A percentile compares a stretch with the other conserved stretches of the same genome.
Conservation (phyloP, 768 basidiomycete species). For the Termitomyces sp. region DNA sequence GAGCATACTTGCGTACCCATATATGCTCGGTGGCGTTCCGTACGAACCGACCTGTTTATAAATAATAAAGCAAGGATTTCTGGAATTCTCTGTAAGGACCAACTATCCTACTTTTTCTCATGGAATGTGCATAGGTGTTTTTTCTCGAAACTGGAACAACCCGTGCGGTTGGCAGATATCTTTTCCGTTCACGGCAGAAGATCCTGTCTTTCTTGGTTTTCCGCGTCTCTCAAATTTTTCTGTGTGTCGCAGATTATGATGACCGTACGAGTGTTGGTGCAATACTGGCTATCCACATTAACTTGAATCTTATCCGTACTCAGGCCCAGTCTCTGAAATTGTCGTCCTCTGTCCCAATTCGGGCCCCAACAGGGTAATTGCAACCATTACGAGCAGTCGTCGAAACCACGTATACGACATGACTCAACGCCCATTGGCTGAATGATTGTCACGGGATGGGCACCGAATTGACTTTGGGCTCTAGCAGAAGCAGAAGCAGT, state of each 20-base stretch:
- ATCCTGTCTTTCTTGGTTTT: not conserved
- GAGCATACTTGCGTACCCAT: not conserved
- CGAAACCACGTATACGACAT: not conserved
- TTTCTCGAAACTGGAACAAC: not conserved
- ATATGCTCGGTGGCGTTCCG: not conserved
- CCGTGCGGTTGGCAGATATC: not conserved
- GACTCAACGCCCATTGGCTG: too few species aligned
- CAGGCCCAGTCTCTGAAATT: too few species aligned
- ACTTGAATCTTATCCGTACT: too few species aligned
- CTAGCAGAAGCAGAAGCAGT: too few species aligned
- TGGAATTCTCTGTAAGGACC: not conserved
- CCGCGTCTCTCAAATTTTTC: not conserved
- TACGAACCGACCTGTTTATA: not conserved
- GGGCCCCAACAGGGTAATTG: not conserved
- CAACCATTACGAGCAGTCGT: not conserved
- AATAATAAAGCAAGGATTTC: not conserved
- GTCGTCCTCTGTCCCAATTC: too few species aligned
- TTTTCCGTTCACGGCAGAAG: not conserved
- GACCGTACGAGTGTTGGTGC: not conserved
- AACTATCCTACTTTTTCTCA: not conserved
- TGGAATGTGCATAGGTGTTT: not conserved
- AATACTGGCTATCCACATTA: too few species aligned
- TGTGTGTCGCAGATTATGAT: not conserved
- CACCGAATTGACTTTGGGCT: too few species aligned
- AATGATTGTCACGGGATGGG: too few species aligned